Evolutionary conservation across 768 basidiomycete species (phyloP), one percentile per base, ranked within the genome.

Genomic region (Coprinopsis sp.): DNA sequence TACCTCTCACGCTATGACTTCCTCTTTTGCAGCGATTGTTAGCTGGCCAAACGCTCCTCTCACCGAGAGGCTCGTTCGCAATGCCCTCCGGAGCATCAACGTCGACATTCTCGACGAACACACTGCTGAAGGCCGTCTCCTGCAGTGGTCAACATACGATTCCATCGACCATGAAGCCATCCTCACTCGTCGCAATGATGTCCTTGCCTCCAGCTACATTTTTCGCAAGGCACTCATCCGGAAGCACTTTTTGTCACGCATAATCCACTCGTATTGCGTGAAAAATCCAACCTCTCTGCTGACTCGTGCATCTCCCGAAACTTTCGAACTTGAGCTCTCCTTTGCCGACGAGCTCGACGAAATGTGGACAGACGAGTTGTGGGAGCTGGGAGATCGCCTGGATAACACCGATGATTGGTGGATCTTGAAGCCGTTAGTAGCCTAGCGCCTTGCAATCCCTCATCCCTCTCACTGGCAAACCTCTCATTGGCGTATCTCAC

Each of bases 261-360:
- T 81, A 41, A 76, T 91, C 16, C 77, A 75, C 33, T 76, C 78
- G 14, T 91, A 89, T 63, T 58, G 83, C 38, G 78, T 72, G 33
- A 98, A 97, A 67, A 69, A 81, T 59, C 72, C 80, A 4, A 48
- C 71, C 12, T 83, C 87, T 14, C 44, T 68, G 6, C 73, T 97
- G 29, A 66, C 58, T 37, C 57, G 55, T 25, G 74, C 81, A 11
- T 68, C 78, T 12, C 94, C 94, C 12, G 68, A 65, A 52, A 93
- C 91, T 6, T 94, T 84, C 74, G 81, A 87, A 46, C 69, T 96
- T 46, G 90, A 95, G 51, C 71, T 98, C 21, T 82, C 87, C 12
- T 92, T 87, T 61, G 84, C 85, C 3, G 95, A 99, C 64, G 96
- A 99, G 57, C 74, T 99, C 14, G 92, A 96, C 50, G 96, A 97